Evolutionary conservation across 768 basidiomycete genomes (phyloP), one percentile per base, ranked within the genome.

Genomic region (Kwoniella pini): DNA sequence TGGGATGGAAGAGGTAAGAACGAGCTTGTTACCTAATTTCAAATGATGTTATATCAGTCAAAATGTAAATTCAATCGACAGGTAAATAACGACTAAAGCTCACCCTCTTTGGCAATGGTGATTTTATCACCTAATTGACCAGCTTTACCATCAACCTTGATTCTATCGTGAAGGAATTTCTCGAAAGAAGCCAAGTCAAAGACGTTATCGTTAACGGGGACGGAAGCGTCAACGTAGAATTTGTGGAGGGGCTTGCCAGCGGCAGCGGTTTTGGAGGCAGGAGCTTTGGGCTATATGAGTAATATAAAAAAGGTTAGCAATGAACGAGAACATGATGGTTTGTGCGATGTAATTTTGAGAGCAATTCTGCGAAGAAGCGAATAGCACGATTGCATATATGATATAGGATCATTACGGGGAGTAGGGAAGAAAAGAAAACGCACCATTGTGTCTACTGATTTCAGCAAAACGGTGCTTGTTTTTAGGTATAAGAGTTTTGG

Each of bases 41-140:
- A 57, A 15, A 19, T 10, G 33, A 42, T 42, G n/a, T 36, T n/a
- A 45, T 10, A 38, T 64, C 53, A 63, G 50, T 30, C 11, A 55
- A 2, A 28, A 6, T 15, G 24, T 10, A 28, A 11, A 44, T 24
- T 11, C 43, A n/a, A 6, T 44, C 11, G 17, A 44, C 3, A 11
- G 15, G 1, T 6, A 13, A 22, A n/a, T n/a, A n/a, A 11, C n/a
- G 11, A n/a, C 17, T 11, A 44, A 54, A 17, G 82, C 85, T 57
- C 60, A 93, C 92, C 89, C 81, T 95, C 90, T 61, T 91, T 88
- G 69, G 82, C 80, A 77, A 98, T 87, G 80, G 90, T 88, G 77
- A 99, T 84, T 69, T 82, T 87, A 51, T 98, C 95, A 60, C 77
- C 79, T 44, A 79, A 64, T 69, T 78, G 77, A 60, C 79, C 79